A percentile compares a stretch with the other conserved stretches of the same genome.
phyloP scores from a whole-genome alignment of 257 asterid species.

The Solanum ossicruentum region DNA sequence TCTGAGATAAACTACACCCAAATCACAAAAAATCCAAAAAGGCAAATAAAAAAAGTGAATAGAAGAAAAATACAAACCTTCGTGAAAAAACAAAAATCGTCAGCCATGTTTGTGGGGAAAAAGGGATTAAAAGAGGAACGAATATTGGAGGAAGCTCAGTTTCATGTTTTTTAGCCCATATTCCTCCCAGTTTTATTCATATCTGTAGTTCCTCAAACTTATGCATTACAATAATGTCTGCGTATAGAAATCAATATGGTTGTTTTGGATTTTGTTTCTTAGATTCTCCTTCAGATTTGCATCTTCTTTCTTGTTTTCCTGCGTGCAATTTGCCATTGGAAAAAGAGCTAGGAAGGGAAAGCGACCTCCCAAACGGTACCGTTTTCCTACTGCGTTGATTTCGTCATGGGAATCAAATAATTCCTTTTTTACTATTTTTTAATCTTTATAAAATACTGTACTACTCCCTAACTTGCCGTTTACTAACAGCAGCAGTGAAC shows the following conservation, averaged over 20 bases:
- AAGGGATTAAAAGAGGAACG: background rate
- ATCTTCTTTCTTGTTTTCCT: background rate
- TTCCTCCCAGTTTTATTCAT: constrained; percentile 31
- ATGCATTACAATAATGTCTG: background rate
- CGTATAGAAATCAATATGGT: background rate
- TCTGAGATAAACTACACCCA: background rate
- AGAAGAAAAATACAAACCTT: constrained; percentile 35
- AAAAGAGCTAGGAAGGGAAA: background rate
- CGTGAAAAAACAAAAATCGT: constrained; percentile 40
- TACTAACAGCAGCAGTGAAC: background rate
- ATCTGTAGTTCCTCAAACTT: constrained; percentile 9
- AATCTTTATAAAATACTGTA: background rate
- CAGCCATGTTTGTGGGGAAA: constrained; percentile 46
- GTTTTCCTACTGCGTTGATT: background rate
- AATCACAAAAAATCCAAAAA: background rate
- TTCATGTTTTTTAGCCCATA: constrained; percentile 24
- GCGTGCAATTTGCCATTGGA: background rate
- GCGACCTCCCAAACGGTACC: background rate
- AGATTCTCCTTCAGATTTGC: background rate
- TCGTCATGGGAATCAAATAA: background rate
- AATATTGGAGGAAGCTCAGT: constrained; percentile 15
- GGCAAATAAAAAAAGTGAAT: background rate
- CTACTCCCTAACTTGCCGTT: background rate
- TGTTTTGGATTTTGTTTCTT: background rate
- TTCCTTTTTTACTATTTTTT: background rate